Evolutionary conservation across 2,329 filamentous ascomycete species (phyloP), one percentile per base, ranked within the genome.

Genomic region (Alternaria alternata): DNA sequence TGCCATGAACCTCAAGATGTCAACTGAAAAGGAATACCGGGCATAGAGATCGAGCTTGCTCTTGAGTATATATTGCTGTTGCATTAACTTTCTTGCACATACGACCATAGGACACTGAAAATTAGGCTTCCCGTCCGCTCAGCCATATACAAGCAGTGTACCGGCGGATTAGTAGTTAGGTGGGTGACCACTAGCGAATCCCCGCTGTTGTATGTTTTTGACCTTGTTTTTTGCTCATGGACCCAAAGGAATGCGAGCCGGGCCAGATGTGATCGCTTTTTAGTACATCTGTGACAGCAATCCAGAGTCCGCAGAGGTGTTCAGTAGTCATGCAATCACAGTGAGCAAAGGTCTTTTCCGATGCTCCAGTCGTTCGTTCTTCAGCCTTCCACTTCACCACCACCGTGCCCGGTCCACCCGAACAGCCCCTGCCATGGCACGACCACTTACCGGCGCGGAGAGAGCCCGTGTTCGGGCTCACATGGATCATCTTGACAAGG

Each of bases 391-490:
- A 41, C 24, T 41, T 51, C 36, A 51, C 48, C 14, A 52, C 38
- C 38, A 42, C 39, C 4, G 51, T 44, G 51, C 39, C 51, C 7
- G 18, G 39, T 43, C 51, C 12, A 44, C 28, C 12, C 51, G 38
- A 14, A 34, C 6, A 44, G 51, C 51, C 28, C 39, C 51, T 26
- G 39, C 51, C 39, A 53, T 53, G 51, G 39, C 39, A 4, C 11
- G 12, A 41, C 39, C 39, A 44, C 28, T 53, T 53, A 44, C 51
- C 26, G 28, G 38, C 28, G 51, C 39, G 28, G 39, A 53, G 12
- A 53, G 38, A 53, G 51, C 39, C 39, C 39, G 51, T 18, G 11
- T 53, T 53, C 26, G 32, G 51, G 51, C 51, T 53, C 39, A 22
- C 18, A 26, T n/a, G 18, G 28, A 36, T 4, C 18, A 14, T 30